phyloP scores from a whole-genome alignment of 2,329 filamentous ascomycete species.

The Pseudogymnoascus sp. region DNA sequence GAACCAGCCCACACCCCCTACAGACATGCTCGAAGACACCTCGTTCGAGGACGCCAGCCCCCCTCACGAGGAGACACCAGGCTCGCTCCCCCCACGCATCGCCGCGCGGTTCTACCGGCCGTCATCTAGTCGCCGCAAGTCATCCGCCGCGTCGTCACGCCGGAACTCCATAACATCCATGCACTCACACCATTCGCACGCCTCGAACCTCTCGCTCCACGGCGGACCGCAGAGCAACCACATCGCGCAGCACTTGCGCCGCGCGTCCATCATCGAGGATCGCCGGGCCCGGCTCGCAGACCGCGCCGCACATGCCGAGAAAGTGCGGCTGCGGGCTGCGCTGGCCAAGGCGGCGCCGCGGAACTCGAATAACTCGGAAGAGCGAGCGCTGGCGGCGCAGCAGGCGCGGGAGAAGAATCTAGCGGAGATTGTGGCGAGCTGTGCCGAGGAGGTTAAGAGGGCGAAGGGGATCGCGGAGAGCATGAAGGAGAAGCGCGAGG shows the following conservation, averaged over 20 bases:
- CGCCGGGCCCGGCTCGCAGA: slow-evolving; percentile 73
- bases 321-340: slow-evolving; percentile 68
- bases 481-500: slow-evolving; percentile 72
- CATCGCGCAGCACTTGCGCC: slow-evolving; percentile 69
- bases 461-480: slow-evolving; percentile 76
- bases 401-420: slow-evolving; percentile 72
- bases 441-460: slow-evolving; percentile 73
- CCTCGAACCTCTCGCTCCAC: slow-evolving; percentile 36
- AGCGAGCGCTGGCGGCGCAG: slow-evolving; percentile 67
- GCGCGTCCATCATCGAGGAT: slow-evolving; percentile 72
- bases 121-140: slow-evolving; percentile 58
- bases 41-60: neutral
- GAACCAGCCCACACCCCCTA: neutral
- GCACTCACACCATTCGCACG: slow-evolving; percentile 35
- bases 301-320: slow-evolving; percentile 72
- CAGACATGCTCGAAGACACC: neutral
- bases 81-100: slow-evolving; percentile 63
- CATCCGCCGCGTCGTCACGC: slow-evolving; percentile 69
- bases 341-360: slow-evolving; percentile 61
- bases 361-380: slow-evolving; percentile 60
- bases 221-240: slow-evolving; percentile 63
- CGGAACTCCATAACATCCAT: slow-evolving; percentile 72
- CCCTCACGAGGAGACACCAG: neutral
- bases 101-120: slow-evolving; percentile 70
- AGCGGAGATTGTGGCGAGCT: slow-evolving; percentile 71